Evolutionary conservation across 1,139 yeast genomes (phyloP).

Genomic region (Schwanniomyces etchellsii): DNA sequence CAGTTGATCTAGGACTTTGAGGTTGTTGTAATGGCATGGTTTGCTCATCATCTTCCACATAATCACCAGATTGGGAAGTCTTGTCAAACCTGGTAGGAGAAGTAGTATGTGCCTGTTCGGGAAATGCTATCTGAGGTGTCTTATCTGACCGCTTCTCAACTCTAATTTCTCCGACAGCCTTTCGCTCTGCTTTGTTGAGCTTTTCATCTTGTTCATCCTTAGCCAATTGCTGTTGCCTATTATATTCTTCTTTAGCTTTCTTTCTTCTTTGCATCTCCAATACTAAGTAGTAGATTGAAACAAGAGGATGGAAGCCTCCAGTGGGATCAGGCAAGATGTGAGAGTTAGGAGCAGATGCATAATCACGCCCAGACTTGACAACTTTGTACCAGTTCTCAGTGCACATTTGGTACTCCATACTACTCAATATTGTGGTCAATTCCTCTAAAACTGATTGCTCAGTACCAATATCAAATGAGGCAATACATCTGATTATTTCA

Average conservation of each 20-base stretch:
- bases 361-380: constrained; percentile 36
- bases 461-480: constrained; percentile 73
- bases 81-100: constrained; percentile 12
- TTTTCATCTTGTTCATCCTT: not conserved
- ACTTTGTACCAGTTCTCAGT: constrained; percentile 58
- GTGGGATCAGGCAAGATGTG: constrained; percentile 70
- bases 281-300: constrained; percentile 82
- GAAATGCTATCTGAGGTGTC: constrained; percentile 38
- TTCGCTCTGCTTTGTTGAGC: not conserved
- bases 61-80: constrained; percentile 12
- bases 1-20: constrained; percentile 22
- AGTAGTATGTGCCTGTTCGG: constrained; percentile 64
- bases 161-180: constrained; percentile 1
- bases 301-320: constrained; percentile 79
- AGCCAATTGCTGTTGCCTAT: not conserved
- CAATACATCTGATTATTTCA: constrained; percentile 67
- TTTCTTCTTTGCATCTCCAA: constrained; percentile 75
- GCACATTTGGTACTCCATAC: constrained; percentile 65
- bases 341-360: constrained; percentile 35
- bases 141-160: constrained; percentile 8
- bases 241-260: constrained; percentile 44
- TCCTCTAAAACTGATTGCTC: constrained; percentile 54
- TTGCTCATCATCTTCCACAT: constrained; percentile 7
- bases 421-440: constrained; percentile 53
- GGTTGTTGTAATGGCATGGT: constrained; percentile 26